Base-by-base conservation (phyloP, 805 yeast genomes). In the Metschnikowia continentalis region DNA sequence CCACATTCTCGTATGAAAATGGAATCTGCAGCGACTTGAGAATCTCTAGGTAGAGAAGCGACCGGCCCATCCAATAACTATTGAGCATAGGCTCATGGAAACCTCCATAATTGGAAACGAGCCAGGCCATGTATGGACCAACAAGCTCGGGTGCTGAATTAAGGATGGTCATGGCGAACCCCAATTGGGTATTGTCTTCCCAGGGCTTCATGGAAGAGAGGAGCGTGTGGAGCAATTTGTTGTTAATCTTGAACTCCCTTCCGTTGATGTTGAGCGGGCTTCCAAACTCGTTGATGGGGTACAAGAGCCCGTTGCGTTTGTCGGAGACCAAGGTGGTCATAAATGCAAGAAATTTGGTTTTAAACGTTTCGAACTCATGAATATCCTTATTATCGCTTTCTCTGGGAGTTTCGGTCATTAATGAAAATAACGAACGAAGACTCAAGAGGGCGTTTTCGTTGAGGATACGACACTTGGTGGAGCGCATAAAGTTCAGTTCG, bases 31-130 rank as follows among this genome's bases (percentile, higher is more conserved):
- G 57, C 30, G 75, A 74, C 47, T 53, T 55, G n/a, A 88, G 74
- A 5, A 88, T 74, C 51, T 81, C 80, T 1, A 83, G 75, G 42
- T 84, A 68, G 2, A 89, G 65, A 23, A 84, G 71, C 0, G 89
- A 79, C 66, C 80, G 86, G 6, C 94, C 87, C 43, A 90, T 74
- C 90, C 95, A 91, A 70, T 86, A 89, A 11, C 92, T 83, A 1
- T 92, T 76, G 50, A 86, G 69, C 45, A 84, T 80, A 0, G 97
- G 96, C 54, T 88, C 95, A 61, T 88, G 86, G 17, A 82, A 72
- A 17, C 91, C 90, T 49, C 83, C 82, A 3, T 84, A 78, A 46
- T 70, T 67, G n/a, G 72, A 63, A 2, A 80, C 76, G 13, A 83
- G 60, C 68, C 82, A 77, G 50, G 77, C 71, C 55, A 82, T 75